phyloP scores from a whole-genome alignment of 2,329 filamentous ascomycete genomes.

The Pyricularia sp. region DNA sequence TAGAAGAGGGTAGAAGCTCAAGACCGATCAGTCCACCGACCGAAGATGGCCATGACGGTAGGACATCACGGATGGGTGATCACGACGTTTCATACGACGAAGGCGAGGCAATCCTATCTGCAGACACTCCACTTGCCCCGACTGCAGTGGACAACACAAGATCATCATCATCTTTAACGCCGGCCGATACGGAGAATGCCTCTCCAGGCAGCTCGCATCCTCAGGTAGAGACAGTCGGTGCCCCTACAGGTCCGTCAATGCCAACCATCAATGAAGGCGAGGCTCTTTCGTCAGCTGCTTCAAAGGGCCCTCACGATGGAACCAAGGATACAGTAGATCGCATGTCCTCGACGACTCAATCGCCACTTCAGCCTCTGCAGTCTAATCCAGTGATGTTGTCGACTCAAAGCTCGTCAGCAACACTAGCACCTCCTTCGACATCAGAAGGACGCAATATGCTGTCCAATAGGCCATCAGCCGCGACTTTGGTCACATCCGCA shows the following conservation, averaged over 20 bases:
- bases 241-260: neutral
- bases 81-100: neutral
- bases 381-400: neutral
- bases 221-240: neutral
- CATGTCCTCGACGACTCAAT: neutral
- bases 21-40: neutral
- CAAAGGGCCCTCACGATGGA: neutral
- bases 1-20: neutral
- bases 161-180: neutral
- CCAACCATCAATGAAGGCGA: conserved; percentile 6
- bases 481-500: neutral
- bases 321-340: neutral
- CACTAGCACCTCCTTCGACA: neutral
- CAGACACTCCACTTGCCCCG: neutral
- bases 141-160: neutral
- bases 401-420: neutral
- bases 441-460: neutral
- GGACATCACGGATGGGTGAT: neutral
- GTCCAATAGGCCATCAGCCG: neutral
- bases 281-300: neutral
- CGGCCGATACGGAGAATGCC: neutral
- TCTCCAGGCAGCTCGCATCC: neutral
- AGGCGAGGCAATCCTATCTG: neutral
- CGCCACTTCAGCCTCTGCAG: neutral
- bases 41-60: neutral